Evolutionary conservation across 208 protist species (phyloP).

Genomic region (Leishmania guyanensis): DNA sequence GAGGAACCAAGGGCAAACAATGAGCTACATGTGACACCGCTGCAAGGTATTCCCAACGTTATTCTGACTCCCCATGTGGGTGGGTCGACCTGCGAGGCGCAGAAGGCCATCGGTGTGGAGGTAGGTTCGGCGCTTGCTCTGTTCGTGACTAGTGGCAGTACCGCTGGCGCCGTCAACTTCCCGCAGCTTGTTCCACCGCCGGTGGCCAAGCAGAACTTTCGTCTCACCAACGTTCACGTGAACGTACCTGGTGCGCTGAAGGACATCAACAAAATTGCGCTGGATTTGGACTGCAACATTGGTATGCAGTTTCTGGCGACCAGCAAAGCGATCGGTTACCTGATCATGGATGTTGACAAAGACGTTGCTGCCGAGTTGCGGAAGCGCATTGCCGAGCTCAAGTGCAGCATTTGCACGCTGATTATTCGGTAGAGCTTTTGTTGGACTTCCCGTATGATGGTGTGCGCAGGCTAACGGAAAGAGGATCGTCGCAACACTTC

Average conservation of each 20-base stretch:
- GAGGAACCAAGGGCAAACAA: conserved; percentile 74
- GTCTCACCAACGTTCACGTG: conserved; percentile 91
- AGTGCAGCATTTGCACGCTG: conserved; percentile 57
- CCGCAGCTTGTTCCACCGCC: conserved; percentile 77
- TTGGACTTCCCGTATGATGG: too few relatives aligned
- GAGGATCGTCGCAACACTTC: background rate
- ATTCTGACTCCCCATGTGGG: conserved; percentile 95
- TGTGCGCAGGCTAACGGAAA: too few relatives aligned
- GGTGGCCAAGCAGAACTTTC: conserved; percentile 36
- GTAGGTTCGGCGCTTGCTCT: conserved; percentile 83
- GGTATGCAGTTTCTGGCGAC: conserved; percentile 80
- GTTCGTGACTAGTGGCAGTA: conserved; percentile 85
- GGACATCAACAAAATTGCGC: conserved; percentile 87
- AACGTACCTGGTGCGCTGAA: conserved; percentile 93
- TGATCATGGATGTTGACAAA: conserved; percentile 75
- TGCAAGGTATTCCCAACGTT: conserved; percentile 92
- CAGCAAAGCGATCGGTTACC: conserved; percentile 74
- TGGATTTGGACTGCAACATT: conserved; percentile 86
- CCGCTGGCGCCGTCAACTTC: conserved; percentile 93
- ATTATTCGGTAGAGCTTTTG: conserved; percentile 40
- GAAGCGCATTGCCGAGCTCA: conserved; percentile 46
- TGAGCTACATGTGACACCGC: conserved; percentile 52
- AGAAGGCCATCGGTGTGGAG: conserved; percentile 90
- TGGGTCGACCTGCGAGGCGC: conserved; percentile 93
- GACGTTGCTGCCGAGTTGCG: conserved; percentile 54